Evolutionary conservation across 345 rosid species (phyloP), one percentile per base, ranked within the genome.

Genomic region (Nasturtium officinale): DNA sequence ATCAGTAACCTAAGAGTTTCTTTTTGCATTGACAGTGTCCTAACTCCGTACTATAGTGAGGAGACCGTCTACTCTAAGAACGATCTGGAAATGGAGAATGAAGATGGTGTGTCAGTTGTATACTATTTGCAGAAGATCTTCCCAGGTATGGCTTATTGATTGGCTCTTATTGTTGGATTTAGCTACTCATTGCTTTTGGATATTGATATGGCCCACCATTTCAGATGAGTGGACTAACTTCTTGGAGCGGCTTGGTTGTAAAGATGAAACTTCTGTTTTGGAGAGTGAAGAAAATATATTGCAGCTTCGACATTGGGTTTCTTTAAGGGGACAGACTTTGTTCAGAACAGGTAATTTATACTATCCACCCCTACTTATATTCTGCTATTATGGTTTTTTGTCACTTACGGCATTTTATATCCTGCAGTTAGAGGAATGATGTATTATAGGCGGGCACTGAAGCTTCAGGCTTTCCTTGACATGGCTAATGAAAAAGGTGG

Each of bases 381-480:
- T 32, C 58, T 40, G 18, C 28, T 33, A 25, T 20, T 20, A 67
- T 73, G 43, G 26, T 13, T 66, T 53, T 50, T 37, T 69, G 45
- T 29, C 43, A 23, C 84, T 77, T 40, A 82, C 72, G 56, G 43
- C 16, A 10, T 21, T 38, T 35, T 38, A 23, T 64, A 60, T 65
- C 21, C 38, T 82, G 80, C 93, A 95, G 96, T 95, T 67, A 83
- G 99, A 82, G 99, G 99, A 48, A 95, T 95, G 99, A 91, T 91
- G 99, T 95, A 95, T 71, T 95, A 90, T 78, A 83, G 92, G 84
- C 86, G 99, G 47, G 99, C 99, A 67, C 78, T 95, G 75, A 95
- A 83, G 90, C 96, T 95, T 80, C 99, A 95, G 80, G 97, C 97
- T 76, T 95, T 91, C 74, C 96, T 95, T 77, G 99, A 95, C 85